phyloP scores from a whole-genome alignment of 139 green algal species.

The Microglena sp. region DNA sequence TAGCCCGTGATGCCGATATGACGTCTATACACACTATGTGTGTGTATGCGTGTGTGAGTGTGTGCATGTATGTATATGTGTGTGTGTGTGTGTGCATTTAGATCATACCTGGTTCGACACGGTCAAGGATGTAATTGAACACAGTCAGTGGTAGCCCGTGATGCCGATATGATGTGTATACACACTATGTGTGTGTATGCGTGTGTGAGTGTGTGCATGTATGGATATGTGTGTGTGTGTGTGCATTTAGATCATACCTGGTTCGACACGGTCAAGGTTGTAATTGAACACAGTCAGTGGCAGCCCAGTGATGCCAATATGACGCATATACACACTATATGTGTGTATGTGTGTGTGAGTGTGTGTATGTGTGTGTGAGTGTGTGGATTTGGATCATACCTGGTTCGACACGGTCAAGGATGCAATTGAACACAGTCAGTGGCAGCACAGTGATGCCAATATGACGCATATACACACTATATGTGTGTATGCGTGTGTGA shows the following conservation, averaged over 20 bases:
- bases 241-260: not conserved
- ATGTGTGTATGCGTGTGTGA: not conserved
- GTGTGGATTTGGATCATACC: not conserved
- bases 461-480: not conserved
- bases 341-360: not conserved
- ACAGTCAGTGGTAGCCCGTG: not conserved
- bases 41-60: not conserved
- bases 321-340: too few relatives aligned
- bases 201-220: not conserved
- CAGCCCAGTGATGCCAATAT: too few relatives aligned
- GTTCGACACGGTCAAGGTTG: too few relatives aligned
- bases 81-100: not conserved
- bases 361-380: not conserved
- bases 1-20: constrained; percentile 92
- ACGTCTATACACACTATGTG: constrained; percentile 71
- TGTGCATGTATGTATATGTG: not conserved
- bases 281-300: too few relatives aligned
- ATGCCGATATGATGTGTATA: not conserved
- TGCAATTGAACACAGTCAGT: constrained; percentile 58
- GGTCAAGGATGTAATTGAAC: too few relatives aligned
- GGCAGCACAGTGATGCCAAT: constrained; percentile 89
- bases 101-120: too few relatives aligned
- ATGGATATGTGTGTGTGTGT: not conserved
- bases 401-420: constrained; percentile 59
- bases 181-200: not conserved